Evolutionary conservation across 352 stramenopile species (phyloP).

Genomic region (Pythium plurisporium): DNA sequence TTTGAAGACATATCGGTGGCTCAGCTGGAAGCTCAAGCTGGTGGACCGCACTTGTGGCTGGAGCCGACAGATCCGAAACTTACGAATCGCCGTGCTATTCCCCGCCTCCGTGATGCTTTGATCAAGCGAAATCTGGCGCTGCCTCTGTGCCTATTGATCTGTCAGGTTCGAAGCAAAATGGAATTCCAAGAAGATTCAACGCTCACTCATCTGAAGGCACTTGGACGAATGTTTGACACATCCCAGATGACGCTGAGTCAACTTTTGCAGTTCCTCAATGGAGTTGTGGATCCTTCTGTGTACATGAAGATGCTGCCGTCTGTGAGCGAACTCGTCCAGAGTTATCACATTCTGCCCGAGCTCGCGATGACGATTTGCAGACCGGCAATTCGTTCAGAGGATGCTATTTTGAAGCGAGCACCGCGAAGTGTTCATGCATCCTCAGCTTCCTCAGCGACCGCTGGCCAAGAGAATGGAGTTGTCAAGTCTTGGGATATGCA

Average conservation of each 20-base stretch:
- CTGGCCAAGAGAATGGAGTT: conserved; percentile 13
- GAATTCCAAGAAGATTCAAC: conserved; percentile 65
- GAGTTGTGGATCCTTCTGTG: conserved; percentile 60
- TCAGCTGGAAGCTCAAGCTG: conserved; percentile 80
- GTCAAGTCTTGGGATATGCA: conserved; percentile 63
- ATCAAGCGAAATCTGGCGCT: conserved; percentile 77
- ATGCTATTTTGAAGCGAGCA: conserved; percentile 55
- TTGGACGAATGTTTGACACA: conserved; percentile 78
- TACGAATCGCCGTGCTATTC: conserved; percentile 79
- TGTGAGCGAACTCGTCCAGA: conserved; percentile 51
- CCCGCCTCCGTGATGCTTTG: conserved; percentile 72
- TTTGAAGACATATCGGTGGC: conserved; percentile 82
- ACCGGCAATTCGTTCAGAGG: conserved; percentile 72
- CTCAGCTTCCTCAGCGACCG: conserved; percentile 10
- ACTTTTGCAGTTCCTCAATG: conserved; percentile 80
- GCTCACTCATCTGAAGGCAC: conserved; percentile 67
- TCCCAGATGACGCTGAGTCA: conserved; percentile 84
- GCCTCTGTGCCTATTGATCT: conserved; percentile 75
- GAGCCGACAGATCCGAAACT: conserved; percentile 76
- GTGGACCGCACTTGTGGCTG: conserved; percentile 73
- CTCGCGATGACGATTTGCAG: conserved; percentile 76
- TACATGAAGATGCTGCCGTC: conserved; percentile 75
- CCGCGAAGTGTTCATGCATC: conserved; percentile 57
- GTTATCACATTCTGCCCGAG: conserved; percentile 71
- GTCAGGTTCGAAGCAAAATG: conserved; percentile 82